These are phyloP conservation scores for Clathrus columnatus DNA, from an alignment of 768 basidiomycete species.

Conservation along the genomic window DNA sequence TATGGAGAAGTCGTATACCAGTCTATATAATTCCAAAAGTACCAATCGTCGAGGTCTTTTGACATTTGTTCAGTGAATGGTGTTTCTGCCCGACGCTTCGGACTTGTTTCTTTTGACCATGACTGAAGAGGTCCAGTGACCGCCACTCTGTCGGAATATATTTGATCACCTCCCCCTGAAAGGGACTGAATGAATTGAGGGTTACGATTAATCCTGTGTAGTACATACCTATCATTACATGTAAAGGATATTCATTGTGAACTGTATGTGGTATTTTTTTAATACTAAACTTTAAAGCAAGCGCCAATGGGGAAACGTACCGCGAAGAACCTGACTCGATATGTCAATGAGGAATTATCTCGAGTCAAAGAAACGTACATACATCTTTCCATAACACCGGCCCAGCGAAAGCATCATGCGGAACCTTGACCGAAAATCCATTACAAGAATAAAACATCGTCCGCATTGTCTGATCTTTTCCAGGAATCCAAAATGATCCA, in stretches of 20 bases:
- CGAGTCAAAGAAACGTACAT: background rate
- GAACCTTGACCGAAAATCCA: conserved; percentile 12
- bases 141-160: conserved; percentile 13
- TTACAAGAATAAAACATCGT: conserved; percentile 15
- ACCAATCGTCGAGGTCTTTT: conserved; percentile 12
- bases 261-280: background rate
- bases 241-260: conserved; percentile 10
- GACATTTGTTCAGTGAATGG: conserved; percentile 10
- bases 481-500: conserved; percentile 13
- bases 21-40: conserved; percentile 11
- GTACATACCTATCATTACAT: conserved; percentile 12
- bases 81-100: conserved; percentile 1
- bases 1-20: conserved; percentile 11
- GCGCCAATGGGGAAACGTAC: background rate
- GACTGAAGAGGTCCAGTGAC: conserved; percentile 11
- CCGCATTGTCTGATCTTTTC: conserved; percentile 13
- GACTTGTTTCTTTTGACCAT: conserved; percentile 8
- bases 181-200: background rate
- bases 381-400: conserved; percentile 15
- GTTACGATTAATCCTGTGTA: background rate
- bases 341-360: background rate
- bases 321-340: conserved; percentile 2
- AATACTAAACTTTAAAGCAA: background rate
- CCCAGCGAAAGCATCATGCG: conserved; percentile 8
- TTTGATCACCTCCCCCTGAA: conserved; percentile 6